Evolutionary conservation across 768 basidiomycete species (phyloP), one percentile per base, ranked within the genome.

Genomic region (Strobilomyces dryophilus): DNA sequence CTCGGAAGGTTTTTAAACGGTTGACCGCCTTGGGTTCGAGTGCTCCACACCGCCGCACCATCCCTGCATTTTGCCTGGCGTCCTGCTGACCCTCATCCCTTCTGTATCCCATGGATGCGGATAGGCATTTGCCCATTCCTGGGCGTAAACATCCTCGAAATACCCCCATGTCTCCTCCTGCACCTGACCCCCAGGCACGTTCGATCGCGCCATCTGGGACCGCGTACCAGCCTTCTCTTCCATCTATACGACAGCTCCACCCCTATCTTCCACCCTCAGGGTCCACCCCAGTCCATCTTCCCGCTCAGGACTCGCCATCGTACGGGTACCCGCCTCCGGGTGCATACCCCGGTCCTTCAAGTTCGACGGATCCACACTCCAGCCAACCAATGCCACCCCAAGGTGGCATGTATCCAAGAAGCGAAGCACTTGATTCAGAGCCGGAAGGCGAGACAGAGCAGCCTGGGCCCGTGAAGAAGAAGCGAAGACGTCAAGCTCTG

Each of bases 401-500:
- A 32, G 49, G 49, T 43, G 49, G 52, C 58, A 59, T 57, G 51
- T 64, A 73, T 52, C 47, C 57, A n/a, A 69, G 71, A 35, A 57
- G 73, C 41, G 72, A 74, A 49, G 70, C 61, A 11, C 70, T 70
- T 26, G 84, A 84, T 18, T 83, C 83, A 31, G 85, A 86, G 45
- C 70, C 63, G 12, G 85, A 87, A 40, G 80, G 77, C 21, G 73
- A 76, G 40, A 69, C 74, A 10, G 78, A 77, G 42, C 66, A 68
- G 12, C 79, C 76, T 46, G 77, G 77, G 39, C 87, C 83, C 15
- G 83, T 83, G 15, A 91, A 90, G 77, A 90, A 90, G 80, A 92
- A 89, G 70, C 75, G 89, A 48, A 77, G 89, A 48, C 74, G 89
- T 42, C 89, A 92, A 66, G 89, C 89, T 36, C 71, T 92, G 60